Evolutionary conservation across 352 stramenopile genomes (phyloP).

Genomic region (Phytophthora foliorum): DNA sequence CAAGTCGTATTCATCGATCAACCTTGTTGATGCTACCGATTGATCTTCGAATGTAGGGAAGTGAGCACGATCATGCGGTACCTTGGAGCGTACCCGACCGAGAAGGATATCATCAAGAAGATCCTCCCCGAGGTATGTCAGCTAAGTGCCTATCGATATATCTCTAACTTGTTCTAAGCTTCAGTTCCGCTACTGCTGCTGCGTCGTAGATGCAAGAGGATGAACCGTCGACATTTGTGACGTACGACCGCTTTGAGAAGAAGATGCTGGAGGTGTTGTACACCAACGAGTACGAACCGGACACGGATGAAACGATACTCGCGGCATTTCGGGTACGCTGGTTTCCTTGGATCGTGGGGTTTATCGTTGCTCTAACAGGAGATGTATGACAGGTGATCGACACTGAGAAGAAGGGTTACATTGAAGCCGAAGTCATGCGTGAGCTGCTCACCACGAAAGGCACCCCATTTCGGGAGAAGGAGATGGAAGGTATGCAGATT

Average conservation of each 20-base stretch:
- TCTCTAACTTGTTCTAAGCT: neutral
- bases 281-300: conserved; percentile 90
- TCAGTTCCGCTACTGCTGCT: neutral
- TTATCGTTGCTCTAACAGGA: neutral
- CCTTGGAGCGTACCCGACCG: conserved; percentile 90
- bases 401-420: conserved; percentile 86
- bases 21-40: neutral
- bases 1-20: neutral
- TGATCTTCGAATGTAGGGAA: conserved; percentile 58
- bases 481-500: conserved; percentile 75
- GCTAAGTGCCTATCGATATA: neutral
- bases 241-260: conserved; percentile 93
- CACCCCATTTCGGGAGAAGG: conserved; percentile 92
- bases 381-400: conserved; percentile 62
- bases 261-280: conserved; percentile 94
- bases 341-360: neutral
- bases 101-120: conserved; percentile 93
- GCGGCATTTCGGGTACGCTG: conserved; percentile 66
- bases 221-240: conserved; percentile 90
- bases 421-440: conserved; percentile 90
- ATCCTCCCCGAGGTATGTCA: conserved; percentile 83
- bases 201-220: conserved; percentile 87
- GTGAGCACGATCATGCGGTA: conserved; percentile 94
- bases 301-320: conserved; percentile 91
- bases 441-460: conserved; percentile 92